Evolutionary conservation across 2,329 filamentous ascomycete genomes (phyloP).

Genomic region (Beauveria sp.): DNA sequence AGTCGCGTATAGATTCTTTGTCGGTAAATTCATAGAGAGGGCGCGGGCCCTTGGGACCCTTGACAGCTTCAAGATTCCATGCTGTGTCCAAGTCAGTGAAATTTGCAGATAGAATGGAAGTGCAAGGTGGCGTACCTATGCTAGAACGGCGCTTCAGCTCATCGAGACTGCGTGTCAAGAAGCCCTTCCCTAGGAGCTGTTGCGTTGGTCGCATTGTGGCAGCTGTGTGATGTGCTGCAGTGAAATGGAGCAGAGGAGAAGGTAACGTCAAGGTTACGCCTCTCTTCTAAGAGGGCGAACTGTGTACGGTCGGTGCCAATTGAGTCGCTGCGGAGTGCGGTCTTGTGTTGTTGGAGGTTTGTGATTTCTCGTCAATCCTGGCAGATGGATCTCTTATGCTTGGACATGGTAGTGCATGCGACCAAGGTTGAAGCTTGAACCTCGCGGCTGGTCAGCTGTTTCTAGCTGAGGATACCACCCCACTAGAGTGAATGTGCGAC

Average conservation of each 20-base stretch:
- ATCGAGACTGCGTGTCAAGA: conserved; percentile 50
- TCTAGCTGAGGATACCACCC: no score
- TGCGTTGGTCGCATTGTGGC: conserved; percentile 40
- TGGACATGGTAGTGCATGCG: background rate
- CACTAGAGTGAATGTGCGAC: no score
- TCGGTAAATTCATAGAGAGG: conserved; percentile 57
- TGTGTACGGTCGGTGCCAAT: background rate
- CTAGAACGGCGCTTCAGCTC: conserved; percentile 50
- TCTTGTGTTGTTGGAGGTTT: background rate
- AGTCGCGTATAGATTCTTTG: conserved; percentile 38
- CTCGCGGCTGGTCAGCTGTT: no score
- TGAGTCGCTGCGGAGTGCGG: background rate
- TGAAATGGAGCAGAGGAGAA: background rate
- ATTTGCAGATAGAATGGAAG: background rate
- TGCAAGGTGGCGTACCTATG: conserved; percentile 37
- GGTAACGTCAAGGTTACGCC: background rate
- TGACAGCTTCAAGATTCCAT: conserved; percentile 61
- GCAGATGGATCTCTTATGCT: no score
- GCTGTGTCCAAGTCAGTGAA: conserved; percentile 34
- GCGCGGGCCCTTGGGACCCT: conserved; percentile 54
- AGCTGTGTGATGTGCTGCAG: background rate
- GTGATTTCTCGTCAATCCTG: no score
- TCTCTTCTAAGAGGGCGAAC: background rate
- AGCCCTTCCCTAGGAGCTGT: conserved; percentile 40
- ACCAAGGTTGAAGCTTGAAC: background rate